Evolutionary conservation across 1,139 yeast genomes (phyloP), one percentile per base, ranked within the genome.

Genomic region (Eremothecium gossypii): DNA sequence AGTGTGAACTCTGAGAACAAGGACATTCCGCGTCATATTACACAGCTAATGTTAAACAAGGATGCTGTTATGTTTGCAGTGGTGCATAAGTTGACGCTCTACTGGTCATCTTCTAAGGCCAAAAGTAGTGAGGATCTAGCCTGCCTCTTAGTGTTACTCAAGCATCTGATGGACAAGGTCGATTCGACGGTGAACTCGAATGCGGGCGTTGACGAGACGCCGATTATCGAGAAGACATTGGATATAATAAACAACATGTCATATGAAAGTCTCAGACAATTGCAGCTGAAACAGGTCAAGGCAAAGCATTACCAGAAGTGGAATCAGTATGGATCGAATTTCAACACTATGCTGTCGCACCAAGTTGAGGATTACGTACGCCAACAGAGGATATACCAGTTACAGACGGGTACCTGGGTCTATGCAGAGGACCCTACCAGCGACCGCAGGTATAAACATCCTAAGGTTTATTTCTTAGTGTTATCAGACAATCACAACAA

Each of bases 391-490:
- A 77, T 82, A 36, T 65, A 82, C 43, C 79, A 79, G 54, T 63
- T 86, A 41, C 75, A 85, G 34, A 77, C 76, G 52, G 95, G 96
- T 3, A 75, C 85, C 2, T 85, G 95, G 95, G 91, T 83, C n/a
- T 79, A 70, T 53, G 72, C 81, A 2, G 83, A 78, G 41, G 66
- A 70, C 42, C 86, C 86, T 38, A 70, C 78, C 1, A 14, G 11
- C 10, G 77, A 74, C 43, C 57, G 67, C 20, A 59, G 61, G 36
- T 49, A 51, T 2, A 49, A 52, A n/a, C 46, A 48, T 23, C 60
- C 63, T 2, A 63, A 69, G 49, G 69, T 73, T 45, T 79, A 71
- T 57, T 84, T 76, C 57, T 69, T 84, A 34, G 69, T 77, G 8
- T 65, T 85, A 36, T 79, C 91, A 2, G 86, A 93, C n/a, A 80